Conservation (phyloP, 495 filamentous ascomycete genomes). For the Neurospora sp. region DNA sequence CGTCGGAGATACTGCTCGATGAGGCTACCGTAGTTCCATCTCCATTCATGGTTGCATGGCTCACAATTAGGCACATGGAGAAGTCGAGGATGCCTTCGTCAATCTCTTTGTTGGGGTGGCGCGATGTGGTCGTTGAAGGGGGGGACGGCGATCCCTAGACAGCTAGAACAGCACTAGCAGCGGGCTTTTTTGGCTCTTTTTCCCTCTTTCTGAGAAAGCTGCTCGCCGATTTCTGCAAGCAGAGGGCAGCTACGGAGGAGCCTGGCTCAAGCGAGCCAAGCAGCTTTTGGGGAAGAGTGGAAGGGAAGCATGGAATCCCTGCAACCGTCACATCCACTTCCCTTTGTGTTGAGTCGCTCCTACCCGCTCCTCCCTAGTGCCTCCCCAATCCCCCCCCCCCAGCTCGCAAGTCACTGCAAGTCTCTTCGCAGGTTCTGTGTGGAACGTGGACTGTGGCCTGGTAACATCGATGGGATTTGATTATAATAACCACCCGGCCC, state of each 20-base stretch:
- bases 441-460: background rate
- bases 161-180: background rate
- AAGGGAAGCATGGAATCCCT: background rate
- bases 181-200: background rate
- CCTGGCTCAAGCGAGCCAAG: background rate
- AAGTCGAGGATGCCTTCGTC: background rate
- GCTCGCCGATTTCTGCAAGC: background rate
- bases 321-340: background rate
- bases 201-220: background rate
- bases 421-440: background rate
- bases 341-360: background rate
- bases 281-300: background rate
- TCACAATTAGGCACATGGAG: background rate
- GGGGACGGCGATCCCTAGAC: background rate
- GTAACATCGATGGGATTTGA: background rate
- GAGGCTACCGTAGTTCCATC: background rate
- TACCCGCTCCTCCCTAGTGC: background rate
- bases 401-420: background rate
- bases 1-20: background rate
- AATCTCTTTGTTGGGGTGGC: background rate
- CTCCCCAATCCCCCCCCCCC: background rate
- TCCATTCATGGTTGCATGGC: background rate
- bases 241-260: background rate
- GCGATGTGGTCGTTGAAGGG: background rate
- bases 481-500: background rate